These are phyloP conservation scores for Tetrapyrgos nigripes DNA, from an alignment of 1,284 basidiomycete species.

Conservation along the genomic window DNA sequence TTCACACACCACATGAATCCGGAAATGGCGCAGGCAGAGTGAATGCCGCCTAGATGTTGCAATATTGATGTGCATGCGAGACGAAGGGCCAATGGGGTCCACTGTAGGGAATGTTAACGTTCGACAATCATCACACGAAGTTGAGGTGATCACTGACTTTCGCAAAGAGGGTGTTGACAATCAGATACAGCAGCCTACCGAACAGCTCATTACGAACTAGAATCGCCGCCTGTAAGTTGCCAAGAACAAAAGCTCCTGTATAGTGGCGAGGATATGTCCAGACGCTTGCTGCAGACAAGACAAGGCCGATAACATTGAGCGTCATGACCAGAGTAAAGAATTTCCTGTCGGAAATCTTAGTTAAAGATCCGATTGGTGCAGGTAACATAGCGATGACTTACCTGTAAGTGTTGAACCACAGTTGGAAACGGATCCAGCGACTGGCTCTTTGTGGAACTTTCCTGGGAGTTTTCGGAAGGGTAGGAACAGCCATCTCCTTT, in stretches of 20 bases:
- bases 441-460: slow-evolving; percentile 32
- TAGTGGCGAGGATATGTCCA: slow-evolving; percentile 68
- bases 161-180: slow-evolving; percentile 65
- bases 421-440: slow-evolving; percentile 55
- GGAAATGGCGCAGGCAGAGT: slow-evolving; percentile 72
- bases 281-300: slow-evolving; percentile 53
- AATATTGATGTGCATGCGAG: slow-evolving; percentile 66
- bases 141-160: slow-evolving; percentile 75
- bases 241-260: slow-evolving; percentile 65
- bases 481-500: background rate
- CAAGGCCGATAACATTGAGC: slow-evolving; percentile 56
- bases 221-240: slow-evolving; percentile 59
- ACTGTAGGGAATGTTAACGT: slow-evolving; percentile 43
- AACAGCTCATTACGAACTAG: slow-evolving; percentile 67
- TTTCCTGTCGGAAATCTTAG: slow-evolving; percentile 47
- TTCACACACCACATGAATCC: slow-evolving; percentile 69
- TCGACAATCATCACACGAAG: background rate
- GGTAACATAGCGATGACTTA: slow-evolving; percentile 26
- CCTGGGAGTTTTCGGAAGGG: slow-evolving; percentile 18
- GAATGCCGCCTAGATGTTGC: slow-evolving; percentile 74
- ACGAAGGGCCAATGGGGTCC: slow-evolving; percentile 68
- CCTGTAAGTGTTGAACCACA: slow-evolving; percentile 76
- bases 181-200: slow-evolving; percentile 62
- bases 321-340: slow-evolving; percentile 61
- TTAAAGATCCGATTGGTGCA: background rate